These are phyloP conservation scores for Sporisorium exsertum DNA, from an alignment of 1,284 basidiomycete genomes.

Conservation along the genomic window DNA sequence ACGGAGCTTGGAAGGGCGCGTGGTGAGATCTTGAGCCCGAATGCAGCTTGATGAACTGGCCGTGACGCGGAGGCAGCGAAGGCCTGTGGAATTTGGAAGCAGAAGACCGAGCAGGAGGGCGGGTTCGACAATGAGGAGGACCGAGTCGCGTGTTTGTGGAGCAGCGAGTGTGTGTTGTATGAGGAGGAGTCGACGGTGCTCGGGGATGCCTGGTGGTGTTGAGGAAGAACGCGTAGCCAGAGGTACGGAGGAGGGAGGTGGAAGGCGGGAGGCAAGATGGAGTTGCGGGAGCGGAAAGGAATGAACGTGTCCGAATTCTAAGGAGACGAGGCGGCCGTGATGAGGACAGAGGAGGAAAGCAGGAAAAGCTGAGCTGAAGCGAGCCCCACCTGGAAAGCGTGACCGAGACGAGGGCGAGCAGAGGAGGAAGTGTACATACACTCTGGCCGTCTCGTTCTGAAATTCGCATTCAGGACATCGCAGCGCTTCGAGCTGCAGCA, in stretches of 20 bases:
- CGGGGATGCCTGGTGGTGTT: neutral
- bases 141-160: neutral
- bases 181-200: neutral
- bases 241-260: neutral
- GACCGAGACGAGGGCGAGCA: constrained; percentile 6
- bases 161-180: neutral
- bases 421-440: neutral
- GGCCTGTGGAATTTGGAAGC: neutral
- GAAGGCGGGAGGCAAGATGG: neutral
- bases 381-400: constrained; percentile 7
- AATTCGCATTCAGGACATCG: constrained; percentile 7
- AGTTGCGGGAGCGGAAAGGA: neutral
- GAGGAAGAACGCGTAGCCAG: constrained; percentile 2
- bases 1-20: neutral
- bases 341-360: constrained; percentile 9
- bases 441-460: neutral
- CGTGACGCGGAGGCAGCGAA: neutral
- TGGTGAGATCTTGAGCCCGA: no score
- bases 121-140: neutral
- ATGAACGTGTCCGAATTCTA: neutral
- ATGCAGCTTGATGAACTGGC: neutral
- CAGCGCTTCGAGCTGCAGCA: constrained; percentile 3
- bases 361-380: constrained; percentile 9
- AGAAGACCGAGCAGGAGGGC: neutral
- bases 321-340: neutral